Evolutionary conservation across 2,329 filamentous ascomycete genomes (phyloP).

Genomic region (Aspergillus niger): DNA sequence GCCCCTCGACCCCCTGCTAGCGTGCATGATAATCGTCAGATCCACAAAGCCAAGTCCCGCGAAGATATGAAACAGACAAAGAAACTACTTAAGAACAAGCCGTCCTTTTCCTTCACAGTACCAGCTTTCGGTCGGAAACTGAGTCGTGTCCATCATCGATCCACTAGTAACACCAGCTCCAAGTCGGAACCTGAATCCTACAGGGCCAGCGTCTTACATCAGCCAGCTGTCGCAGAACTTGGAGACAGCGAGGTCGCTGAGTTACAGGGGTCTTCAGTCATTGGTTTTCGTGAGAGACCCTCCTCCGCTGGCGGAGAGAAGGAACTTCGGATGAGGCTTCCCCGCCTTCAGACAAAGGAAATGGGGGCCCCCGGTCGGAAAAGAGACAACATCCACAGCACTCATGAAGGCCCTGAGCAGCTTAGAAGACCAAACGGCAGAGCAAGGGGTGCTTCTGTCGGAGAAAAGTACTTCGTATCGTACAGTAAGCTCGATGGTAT

Average conservation of each 20-base stretch:
- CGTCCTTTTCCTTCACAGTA: conserved; percentile 22
- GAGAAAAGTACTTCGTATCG: conserved; percentile 30
- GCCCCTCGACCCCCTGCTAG: conserved; percentile 33
- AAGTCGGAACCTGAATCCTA: conserved; percentile 14
- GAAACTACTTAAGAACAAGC: conserved; percentile 18
- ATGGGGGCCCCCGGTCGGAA: background rate
- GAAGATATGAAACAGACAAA: conserved; percentile 19
- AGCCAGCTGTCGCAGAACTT: background rate
- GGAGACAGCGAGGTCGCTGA: conserved; percentile 15
- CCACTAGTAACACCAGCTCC: conserved; percentile 22
- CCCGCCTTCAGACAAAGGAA: conserved; percentile 29
- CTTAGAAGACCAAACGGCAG: background rate
- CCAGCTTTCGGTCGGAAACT: conserved; percentile 21
- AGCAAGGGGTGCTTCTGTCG: conserved; percentile 8
- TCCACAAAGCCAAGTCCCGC: conserved; percentile 9
- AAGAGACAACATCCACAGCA: background rate
- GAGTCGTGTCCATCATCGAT: conserved; percentile 19
- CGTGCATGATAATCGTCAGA: conserved; percentile 19
- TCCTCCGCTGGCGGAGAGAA: conserved; percentile 25
- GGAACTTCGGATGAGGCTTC: conserved; percentile 25
- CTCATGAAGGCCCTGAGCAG: background rate
- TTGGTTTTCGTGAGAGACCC: conserved; percentile 17
- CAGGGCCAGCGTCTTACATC: background rate
- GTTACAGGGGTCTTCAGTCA: conserved; percentile 15
- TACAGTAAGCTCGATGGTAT: conserved; percentile 22